These are phyloP conservation scores for Eutrema yunnanense DNA, from an alignment of 345 rosid genomes.

Conservation along the genomic window DNA sequence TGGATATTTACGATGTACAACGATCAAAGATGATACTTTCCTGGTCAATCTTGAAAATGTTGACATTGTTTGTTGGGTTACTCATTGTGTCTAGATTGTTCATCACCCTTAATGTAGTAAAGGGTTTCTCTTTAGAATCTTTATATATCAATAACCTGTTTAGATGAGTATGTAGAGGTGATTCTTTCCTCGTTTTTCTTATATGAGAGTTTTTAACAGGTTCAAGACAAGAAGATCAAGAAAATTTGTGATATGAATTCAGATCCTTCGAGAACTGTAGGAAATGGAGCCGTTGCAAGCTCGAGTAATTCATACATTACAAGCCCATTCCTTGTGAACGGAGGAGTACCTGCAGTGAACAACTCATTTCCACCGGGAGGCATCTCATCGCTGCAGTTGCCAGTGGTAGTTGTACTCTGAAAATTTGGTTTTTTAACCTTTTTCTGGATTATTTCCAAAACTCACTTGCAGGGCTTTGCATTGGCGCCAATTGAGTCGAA, in stretches of 20 bases:
- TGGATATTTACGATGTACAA: background rate
- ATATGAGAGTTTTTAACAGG: constrained; percentile 42
- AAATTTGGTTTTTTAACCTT: background rate
- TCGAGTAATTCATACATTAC: constrained; percentile 47
- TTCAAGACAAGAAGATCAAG: constrained; percentile 94
- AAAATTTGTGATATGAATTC: constrained; percentile 70
- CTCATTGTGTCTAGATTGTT: background rate
- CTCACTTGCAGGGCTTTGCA: background rate
- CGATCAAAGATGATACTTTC: background rate
- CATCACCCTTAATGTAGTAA: background rate
- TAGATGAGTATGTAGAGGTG: constrained; percentile 1
- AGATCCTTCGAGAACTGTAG: constrained; percentile 57
- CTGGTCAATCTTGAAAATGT: background rate
- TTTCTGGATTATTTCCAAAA: background rate
- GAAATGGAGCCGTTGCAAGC: constrained; percentile 69
- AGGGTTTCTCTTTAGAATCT: background rate
- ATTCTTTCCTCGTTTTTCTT: background rate
- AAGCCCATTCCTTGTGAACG: constrained; percentile 47
- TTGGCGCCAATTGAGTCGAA: background rate
- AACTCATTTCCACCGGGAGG: constrained; percentile 54
- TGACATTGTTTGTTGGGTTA: constrained; percentile 2
- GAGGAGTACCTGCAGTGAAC: constrained; percentile 46
- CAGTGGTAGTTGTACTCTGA: constrained; percentile 68
- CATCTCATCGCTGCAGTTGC: constrained; percentile 76
- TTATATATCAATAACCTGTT: background rate